A percentile compares a stretch with the other conserved stretches of the same genome.
phyloP scores from a whole-genome alignment of 495 filamentous ascomycete species.

The Penicillium ucsense region DNA sequence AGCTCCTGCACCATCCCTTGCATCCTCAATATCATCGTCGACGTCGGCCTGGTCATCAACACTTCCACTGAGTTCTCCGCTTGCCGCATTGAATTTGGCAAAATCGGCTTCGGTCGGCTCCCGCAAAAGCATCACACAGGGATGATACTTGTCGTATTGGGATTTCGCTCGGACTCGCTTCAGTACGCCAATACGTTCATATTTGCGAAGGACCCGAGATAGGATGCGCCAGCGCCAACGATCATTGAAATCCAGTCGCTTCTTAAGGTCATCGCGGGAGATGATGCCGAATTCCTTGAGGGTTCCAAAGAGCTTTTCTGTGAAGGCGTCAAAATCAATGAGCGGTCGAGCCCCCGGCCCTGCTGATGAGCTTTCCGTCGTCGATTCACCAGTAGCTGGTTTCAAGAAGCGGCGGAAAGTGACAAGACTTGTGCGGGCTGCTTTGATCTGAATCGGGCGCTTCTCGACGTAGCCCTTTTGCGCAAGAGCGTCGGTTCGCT shows the following conservation, averaged over 20 bases:
- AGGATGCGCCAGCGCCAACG: constrained; percentile 57
- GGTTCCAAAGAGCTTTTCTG: constrained; percentile 35
- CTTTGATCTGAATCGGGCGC: constrained; percentile 51
- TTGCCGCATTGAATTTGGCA: constrained; percentile 42
- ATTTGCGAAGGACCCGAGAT: constrained; percentile 56
- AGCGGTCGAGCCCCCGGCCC: constrained; percentile 5
- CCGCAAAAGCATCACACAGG: constrained; percentile 64
- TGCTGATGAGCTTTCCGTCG: constrained; percentile 6
- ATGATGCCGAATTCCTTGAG: constrained; percentile 38
- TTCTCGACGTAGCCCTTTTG: constrained; percentile 82
- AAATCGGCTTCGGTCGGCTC: constrained; percentile 61
- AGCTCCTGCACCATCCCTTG: constrained; percentile 3
- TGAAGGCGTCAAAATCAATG: constrained; percentile 37
- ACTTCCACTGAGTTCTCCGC: constrained; percentile 18
- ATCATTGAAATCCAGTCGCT: constrained; percentile 48
- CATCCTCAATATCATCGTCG: constrained; percentile 33
- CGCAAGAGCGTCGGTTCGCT: constrained; percentile 64
- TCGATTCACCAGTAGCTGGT: constrained; percentile 2
- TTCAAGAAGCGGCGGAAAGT: constrained; percentile 53
- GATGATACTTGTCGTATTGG: constrained; percentile 33
- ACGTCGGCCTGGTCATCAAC: constrained; percentile 30
- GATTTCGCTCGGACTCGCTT: constrained; percentile 56
- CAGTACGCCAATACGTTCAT: constrained; percentile 59
- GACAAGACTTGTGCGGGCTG: constrained; percentile 56
- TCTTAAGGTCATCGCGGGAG: constrained; percentile 51